Conservation (phyloP, 116 monocot genomes). For the Trichopus zeylanicus region DNA sequence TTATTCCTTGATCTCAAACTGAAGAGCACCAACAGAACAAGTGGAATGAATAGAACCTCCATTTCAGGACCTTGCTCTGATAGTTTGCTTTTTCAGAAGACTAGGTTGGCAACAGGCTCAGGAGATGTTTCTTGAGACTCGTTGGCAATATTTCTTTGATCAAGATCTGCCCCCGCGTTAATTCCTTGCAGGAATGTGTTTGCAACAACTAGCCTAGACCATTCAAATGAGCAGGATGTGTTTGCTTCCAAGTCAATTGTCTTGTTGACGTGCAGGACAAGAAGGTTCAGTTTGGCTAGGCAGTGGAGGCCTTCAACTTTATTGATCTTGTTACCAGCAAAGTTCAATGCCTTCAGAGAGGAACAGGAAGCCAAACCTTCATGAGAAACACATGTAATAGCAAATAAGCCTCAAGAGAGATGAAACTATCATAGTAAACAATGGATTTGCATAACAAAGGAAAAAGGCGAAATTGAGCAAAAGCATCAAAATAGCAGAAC, state of each 20-base stretch:
- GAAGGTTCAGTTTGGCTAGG: conserved; percentile 55
- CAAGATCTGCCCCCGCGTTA: conserved; percentile 72
- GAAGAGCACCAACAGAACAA: conserved; percentile 24
- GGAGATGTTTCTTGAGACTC: conserved; percentile 70
- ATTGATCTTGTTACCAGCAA: conserved; percentile 83
- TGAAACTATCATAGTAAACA: not conserved
- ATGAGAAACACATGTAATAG: too few species aligned
- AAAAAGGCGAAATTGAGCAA: too few species aligned
- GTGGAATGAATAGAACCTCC: conserved; percentile 29
- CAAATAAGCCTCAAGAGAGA: not conserved
- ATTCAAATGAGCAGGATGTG: too few species aligned
- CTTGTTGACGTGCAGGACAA: conserved; percentile 65
- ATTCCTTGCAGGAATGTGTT: conserved; percentile 62
- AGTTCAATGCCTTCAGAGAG: conserved; percentile 69
- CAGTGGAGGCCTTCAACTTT: conserved; percentile 91
- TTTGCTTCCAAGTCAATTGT: too few species aligned
- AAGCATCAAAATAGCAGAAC: too few species aligned
- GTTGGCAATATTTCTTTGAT: conserved; percentile 67
- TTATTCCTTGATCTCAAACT: conserved; percentile 42
- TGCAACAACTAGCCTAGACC: conserved; percentile 66
- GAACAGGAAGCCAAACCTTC: conserved; percentile 72
- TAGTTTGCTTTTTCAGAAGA: conserved; percentile 56
- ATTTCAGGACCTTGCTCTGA: conserved; percentile 35
- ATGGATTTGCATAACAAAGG: conserved; percentile 1
- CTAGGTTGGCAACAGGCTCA: conserved; percentile 61